Evolutionary conservation across 192 early-diverging fungal species (phyloP).

Genomic region (Piromyces sp.): DNA sequence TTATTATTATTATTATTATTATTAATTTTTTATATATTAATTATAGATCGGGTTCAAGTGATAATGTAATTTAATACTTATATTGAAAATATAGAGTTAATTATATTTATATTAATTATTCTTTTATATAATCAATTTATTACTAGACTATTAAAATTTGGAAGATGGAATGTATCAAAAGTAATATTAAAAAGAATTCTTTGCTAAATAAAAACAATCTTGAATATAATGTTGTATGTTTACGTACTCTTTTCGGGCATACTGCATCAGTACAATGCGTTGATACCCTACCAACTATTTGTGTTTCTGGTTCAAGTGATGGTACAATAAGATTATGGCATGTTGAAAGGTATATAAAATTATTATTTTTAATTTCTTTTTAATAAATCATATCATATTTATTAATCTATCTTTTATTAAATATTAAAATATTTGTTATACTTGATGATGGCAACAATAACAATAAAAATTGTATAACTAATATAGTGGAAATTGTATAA

Average conservation of each 20-base stretch:
- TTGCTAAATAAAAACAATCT: neutral
- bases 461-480: too few relatives aligned
- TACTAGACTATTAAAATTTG: neutral
- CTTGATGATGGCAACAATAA: too few relatives aligned
- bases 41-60: neutral
- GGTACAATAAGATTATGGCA: neutral
- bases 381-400: too few relatives aligned
- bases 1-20: too few relatives aligned
- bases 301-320: neutral
- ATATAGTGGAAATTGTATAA: neutral
- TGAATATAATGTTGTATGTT: neutral
- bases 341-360: neutral
- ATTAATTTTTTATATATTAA: too few relatives aligned
- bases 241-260: neutral
- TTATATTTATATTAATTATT: too few relatives aligned
- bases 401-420: too few relatives aligned
- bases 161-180: neutral
- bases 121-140: too few relatives aligned
- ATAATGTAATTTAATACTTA: too few relatives aligned
- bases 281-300: neutral
- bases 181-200: neutral
- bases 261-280: neutral
- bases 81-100: too few relatives aligned
- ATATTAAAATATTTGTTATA: too few relatives aligned
- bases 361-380: too few relatives aligned